Conservation (phyloP, 768 basidiomycete genomes). For the Tricholoma bakamatsutake region DNA sequence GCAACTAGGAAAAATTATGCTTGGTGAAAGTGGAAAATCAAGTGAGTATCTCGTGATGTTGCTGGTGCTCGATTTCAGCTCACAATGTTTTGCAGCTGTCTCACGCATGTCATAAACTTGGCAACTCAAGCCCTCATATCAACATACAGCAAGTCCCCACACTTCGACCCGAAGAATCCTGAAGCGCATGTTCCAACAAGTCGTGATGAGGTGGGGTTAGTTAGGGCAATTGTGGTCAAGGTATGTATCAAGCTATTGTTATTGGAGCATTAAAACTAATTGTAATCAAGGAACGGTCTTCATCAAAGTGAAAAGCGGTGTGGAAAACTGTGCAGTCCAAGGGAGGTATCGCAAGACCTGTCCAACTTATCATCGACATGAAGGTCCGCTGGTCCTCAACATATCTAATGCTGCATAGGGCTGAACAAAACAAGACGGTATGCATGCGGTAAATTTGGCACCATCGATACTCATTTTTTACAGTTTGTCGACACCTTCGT, state of each 20-base stretch:
- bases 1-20: too few species aligned
- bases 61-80: constrained; percentile 3
- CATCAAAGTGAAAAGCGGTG: constrained; percentile 17
- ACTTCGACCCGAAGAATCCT: constrained; percentile 13
- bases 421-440: background rate
- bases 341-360: too few species aligned
- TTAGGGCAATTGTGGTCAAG: background rate
- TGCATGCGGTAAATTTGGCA: background rate
- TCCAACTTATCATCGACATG: too few species aligned
- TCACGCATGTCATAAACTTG: too few species aligned
- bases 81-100: constrained; percentile 10
- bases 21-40: too few species aligned
- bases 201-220: background rate
- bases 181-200: background rate
- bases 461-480: background rate
- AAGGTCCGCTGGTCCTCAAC: constrained; percentile 23
- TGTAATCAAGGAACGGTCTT: constrained; percentile 20
- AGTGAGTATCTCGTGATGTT: background rate
- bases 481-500: constrained; percentile 22
- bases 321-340: background rate
- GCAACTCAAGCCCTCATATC: constrained; percentile 23
- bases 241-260: background rate
- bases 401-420: constrained; percentile 21
- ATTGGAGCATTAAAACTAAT: background rate
- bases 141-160: constrained; percentile 19